Percentiles rank a stretch among this genome's conserved stretches.
These are phyloP conservation scores for Arabis alpina DNA, from an alignment of 345 rosid species.

Conservation along the genomic window DNA sequence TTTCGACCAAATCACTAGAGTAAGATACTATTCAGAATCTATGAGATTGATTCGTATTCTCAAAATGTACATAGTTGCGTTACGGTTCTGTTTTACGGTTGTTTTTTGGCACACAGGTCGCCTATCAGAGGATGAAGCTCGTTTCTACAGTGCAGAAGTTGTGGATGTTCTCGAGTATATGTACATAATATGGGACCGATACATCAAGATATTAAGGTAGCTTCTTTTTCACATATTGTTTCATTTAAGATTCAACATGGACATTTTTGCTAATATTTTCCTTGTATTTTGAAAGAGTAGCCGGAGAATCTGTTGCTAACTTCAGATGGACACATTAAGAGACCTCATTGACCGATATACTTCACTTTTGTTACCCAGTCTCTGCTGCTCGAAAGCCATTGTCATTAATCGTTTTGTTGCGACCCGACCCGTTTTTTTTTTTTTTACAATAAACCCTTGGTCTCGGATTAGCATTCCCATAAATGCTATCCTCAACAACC, in stretches of 20 bases:
- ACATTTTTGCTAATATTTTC: constrained; percentile 29
- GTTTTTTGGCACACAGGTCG: constrained; percentile 68
- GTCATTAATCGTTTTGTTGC: constrained; percentile 3
- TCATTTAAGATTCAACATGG: constrained; percentile 18
- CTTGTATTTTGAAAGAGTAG: constrained; percentile 52
- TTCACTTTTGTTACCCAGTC: constrained; percentile 31
- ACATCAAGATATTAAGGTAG: constrained; percentile 97
- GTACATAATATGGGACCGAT: constrained; percentile 86
- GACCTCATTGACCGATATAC: constrained; percentile 69
- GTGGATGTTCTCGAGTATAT: constrained; percentile 97
- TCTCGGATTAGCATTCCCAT: too few species aligned
- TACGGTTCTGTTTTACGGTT: not conserved
- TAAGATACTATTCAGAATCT: constrained; percentile 47
- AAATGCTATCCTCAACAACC: too few species aligned
- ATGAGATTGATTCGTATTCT: not conserved
- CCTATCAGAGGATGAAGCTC: constrained; percentile 84
- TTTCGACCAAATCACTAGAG: constrained; percentile 97
- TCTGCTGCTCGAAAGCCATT: constrained; percentile 19
- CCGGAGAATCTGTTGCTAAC: constrained; percentile 99
- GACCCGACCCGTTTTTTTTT: too few species aligned
- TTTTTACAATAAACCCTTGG: too few species aligned
- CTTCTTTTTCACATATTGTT: constrained; percentile 10
- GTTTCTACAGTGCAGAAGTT: constrained; percentile 90
- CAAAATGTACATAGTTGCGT: constrained; percentile 20
- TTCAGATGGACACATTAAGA: constrained; percentile 81